phyloP scores from a whole-genome alignment of 2,329 filamentous ascomycete species.

The Pseudomassariella vexata region DNA sequence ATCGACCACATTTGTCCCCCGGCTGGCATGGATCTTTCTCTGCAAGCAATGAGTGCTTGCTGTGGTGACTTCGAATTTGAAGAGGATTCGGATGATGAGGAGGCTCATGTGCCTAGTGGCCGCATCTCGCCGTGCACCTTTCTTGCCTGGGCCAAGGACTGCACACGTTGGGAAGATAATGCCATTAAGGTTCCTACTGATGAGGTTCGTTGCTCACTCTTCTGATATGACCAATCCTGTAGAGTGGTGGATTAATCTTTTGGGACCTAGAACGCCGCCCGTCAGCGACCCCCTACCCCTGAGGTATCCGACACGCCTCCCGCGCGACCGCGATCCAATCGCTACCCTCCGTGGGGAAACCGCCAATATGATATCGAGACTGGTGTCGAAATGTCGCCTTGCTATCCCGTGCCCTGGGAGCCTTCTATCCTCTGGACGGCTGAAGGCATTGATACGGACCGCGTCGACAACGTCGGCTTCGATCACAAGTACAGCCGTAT shows the following conservation, averaged over 20 bases:
- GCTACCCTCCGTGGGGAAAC: conserved; percentile 2
- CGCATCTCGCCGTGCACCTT: conserved; percentile 38
- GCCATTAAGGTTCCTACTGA: conserved; percentile 27
- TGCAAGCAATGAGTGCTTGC: conserved; percentile 6
- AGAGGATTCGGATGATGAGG: conserved; percentile 18
- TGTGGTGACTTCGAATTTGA: conserved; percentile 10
- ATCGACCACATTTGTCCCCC: conserved; percentile 15
- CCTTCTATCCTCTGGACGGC: conserved; percentile 18
- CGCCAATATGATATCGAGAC: conserved; percentile 20
- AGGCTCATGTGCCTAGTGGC: conserved; percentile 29
- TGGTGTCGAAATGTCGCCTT: conserved; percentile 17
- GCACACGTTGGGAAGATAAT: conserved; percentile 21
- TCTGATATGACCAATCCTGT: no score
- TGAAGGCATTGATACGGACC: conserved; percentile 14
- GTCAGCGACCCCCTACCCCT: conserved; percentile 16
- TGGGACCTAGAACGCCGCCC: conserved; percentile 1
- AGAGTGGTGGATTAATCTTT: no score
- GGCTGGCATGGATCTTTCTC: conserved; percentile 12
- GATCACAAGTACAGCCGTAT: conserved; percentile 23
- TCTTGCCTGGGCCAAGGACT: conserved; percentile 28
- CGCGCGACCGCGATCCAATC: conserved; percentile 4
- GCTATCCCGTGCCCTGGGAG: conserved; percentile 15
- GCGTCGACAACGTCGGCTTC: conserved; percentile 11
- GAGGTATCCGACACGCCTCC: conserved; percentile 3
- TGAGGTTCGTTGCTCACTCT: conserved; percentile 6